A percentile compares a stretch with the other conserved stretches of the same genome.
These are phyloP conservation scores for Phallus indusiatus DNA, from an alignment of 768 basidiomycete genomes.

Conservation along the genomic window DNA sequence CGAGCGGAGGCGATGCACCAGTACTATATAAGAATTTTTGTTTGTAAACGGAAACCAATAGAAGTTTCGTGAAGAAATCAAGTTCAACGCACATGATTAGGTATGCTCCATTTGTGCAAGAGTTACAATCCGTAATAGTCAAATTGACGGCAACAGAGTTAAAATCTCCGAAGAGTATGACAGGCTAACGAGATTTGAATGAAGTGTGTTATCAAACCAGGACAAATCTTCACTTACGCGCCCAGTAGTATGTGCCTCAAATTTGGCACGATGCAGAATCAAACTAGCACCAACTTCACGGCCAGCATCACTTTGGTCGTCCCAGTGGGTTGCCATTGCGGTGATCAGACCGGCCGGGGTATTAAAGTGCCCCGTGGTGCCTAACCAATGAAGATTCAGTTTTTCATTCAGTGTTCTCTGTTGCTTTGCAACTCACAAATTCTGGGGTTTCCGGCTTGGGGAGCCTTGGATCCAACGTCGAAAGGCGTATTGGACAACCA, in stretches of 20 bases:
- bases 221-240: slow-evolving; percentile 3
- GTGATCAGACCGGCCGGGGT: slow-evolving; percentile 21
- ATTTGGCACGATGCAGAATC: slow-evolving; percentile 38
- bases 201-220: not conserved
- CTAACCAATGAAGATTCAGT: slow-evolving; percentile 22
- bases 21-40: slow-evolving; percentile 24
- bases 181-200: slow-evolving; percentile 18
- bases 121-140: not conserved
- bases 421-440: not conserved
- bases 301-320: slow-evolving; percentile 43
- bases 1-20: slow-evolving; percentile 28
- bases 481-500: slow-evolving; percentile 35
- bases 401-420: not conserved
- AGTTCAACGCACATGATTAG: not conserved
- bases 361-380: slow-evolving; percentile 34
- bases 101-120: slow-evolving; percentile 3
- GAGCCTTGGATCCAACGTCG: not conserved
- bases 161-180: slow-evolving; percentile 46
- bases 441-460: slow-evolving; percentile 2
- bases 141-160: slow-evolving; percentile 20
- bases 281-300: slow-evolving; percentile 42
- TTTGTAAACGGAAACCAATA: too few relatives aligned
- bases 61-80: too few relatives aligned
- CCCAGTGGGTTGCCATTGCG: slow-evolving; percentile 27
- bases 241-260: slow-evolving; percentile 32